A percentile compares a stretch with the other conserved stretches of the same genome.
phyloP scores from a whole-genome alignment of 192 early-diverging fungal genomes.

The Umbelopsis isabellina region DNA sequence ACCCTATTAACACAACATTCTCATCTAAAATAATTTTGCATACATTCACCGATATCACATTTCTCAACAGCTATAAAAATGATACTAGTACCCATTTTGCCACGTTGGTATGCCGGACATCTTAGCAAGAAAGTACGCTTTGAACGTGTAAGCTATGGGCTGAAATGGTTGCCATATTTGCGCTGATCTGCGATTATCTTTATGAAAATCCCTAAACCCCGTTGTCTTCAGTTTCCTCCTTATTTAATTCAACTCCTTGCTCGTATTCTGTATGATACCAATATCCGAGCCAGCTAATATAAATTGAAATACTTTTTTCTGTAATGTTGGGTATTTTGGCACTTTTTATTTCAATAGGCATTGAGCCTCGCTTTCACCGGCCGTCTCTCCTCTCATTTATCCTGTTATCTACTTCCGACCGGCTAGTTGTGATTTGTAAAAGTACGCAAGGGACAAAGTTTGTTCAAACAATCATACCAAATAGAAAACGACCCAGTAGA shows the following conservation, averaged over 20 bases:
- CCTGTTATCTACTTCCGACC: too few relatives aligned
- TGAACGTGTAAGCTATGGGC: neutral
- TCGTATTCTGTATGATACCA: neutral
- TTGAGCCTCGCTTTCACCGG: too few relatives aligned
- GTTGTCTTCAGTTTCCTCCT: conserved; percentile 1
- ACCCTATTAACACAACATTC: conserved; percentile 69
- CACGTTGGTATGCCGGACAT: conserved; percentile 4
- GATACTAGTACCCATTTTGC: neutral
- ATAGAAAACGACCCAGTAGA: conserved; percentile 12
- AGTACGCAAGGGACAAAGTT: conserved; percentile 1
- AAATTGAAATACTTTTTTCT: neutral
- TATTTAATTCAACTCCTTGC: conserved; percentile 21
- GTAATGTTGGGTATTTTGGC: neutral
- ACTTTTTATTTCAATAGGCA: neutral
- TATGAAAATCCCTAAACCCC: conserved; percentile 6
- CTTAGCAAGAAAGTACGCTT: neutral
- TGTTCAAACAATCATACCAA: conserved; percentile 20
- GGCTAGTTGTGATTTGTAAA: too few relatives aligned
- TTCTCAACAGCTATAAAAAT: neutral
- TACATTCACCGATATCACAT: neutral
- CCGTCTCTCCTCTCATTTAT: too few relatives aligned
- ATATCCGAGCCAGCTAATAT: neutral
- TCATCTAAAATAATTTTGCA: conserved; percentile 2
- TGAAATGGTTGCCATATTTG: neutral
- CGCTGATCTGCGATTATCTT: conserved; percentile 9